Conservation (phyloP, 2,329 filamentous ascomycete genomes). For the Talaromyces marneffei region DNA sequence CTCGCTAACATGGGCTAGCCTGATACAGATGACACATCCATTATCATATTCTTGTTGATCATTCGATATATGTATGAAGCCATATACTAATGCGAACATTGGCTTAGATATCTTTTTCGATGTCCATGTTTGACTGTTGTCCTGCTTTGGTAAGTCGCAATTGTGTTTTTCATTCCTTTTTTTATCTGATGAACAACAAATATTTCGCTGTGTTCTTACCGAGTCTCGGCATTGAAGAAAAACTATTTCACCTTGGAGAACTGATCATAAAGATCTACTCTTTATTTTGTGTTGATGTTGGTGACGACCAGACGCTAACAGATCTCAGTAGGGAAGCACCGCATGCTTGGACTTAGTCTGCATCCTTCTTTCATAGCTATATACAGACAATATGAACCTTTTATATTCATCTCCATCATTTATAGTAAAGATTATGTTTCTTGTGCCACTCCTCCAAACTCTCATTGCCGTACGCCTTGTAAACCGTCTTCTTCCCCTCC, state of each 20-base stretch:
- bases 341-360: background rate
- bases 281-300: background rate
- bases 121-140: background rate
- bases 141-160: background rate
- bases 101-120: background rate
- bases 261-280: conserved; percentile 40
- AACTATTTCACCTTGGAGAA: conserved; percentile 59
- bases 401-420: conserved; percentile 19
- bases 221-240: conserved; percentile 54
- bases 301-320: conserved; percentile 20
- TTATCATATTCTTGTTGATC: background rate
- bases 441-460: conserved; percentile 46
- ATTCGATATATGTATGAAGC: background rate
- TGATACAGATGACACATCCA: conserved; percentile 37
- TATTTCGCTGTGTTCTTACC: conserved; percentile 61
- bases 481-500: conserved; percentile 42
- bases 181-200: conserved; percentile 51
- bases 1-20: conserved; percentile 22
- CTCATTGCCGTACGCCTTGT: conserved; percentile 33
- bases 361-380: background rate
- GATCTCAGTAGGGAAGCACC: background rate
- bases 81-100: conserved; percentile 1
- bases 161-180: background rate
- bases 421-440: conserved; percentile 32
- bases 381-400: background rate